Conservation (phyloP, 768 basidiomycete species). For the Macrolepiota dolichaula region DNA sequence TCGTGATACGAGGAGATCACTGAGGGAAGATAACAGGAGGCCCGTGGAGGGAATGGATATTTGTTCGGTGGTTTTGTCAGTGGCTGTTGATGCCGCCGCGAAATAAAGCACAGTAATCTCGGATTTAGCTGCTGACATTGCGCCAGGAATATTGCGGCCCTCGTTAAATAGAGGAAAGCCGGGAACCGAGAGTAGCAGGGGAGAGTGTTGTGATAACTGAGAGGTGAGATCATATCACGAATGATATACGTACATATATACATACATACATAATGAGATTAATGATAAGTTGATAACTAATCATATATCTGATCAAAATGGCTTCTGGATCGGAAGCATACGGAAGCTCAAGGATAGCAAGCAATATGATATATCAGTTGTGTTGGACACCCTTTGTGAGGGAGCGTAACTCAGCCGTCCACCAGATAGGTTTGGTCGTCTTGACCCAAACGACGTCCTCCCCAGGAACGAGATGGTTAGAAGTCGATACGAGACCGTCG, state of each 20-base stretch:
- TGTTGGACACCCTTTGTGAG: constrained; percentile 1
- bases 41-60: constrained; percentile 44
- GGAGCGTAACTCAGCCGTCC: constrained; percentile 72
- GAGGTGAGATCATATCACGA: not conserved
- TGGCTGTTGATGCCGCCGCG: constrained; percentile 66
- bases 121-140: constrained; percentile 21
- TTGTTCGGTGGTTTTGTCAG: constrained; percentile 51
- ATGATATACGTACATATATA: not conserved
- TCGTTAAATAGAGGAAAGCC: not conserved
- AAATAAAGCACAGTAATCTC: constrained; percentile 52
- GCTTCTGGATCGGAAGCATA: too few species aligned
- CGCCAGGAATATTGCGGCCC: not conserved
- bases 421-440: constrained; percentile 85
- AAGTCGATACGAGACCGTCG: constrained; percentile 85
- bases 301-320: too few species aligned
- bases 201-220: not conserved
- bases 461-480: constrained; percentile 81
- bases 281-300: not conserved
- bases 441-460: constrained; percentile 64
- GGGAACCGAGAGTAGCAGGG: not conserved
- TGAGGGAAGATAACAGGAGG: constrained; percentile 50
- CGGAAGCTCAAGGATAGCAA: too few species aligned
- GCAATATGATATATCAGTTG: not conserved
- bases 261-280: not conserved
- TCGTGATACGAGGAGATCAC: constrained; percentile 45